These are phyloP conservation scores for Fusarium annulatum DNA, from an alignment of 2,329 filamentous ascomycete genomes.

Conservation along the genomic window DNA sequence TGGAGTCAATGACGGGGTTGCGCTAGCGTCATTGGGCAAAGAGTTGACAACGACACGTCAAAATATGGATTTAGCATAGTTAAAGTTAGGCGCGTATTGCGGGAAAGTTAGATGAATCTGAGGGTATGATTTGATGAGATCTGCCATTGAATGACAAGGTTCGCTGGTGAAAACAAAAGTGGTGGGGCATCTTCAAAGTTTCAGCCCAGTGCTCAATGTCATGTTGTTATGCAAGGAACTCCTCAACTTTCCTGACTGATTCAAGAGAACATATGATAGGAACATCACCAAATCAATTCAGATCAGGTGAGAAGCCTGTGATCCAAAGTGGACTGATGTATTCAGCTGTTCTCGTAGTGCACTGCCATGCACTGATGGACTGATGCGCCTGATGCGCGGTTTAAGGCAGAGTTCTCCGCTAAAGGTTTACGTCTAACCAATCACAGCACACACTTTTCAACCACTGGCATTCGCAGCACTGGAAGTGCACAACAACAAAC, in stretches of 20 bases:
- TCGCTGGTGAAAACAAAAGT: not conserved
- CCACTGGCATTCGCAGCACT: not conserved
- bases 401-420: not conserved
- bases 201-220: not conserved
- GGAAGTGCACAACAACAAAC: not conserved
- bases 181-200: not conserved
- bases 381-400: not conserved
- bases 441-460: not conserved
- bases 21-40: no score
- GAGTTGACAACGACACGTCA: accelerated
- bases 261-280: no score
- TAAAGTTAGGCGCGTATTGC: no score
- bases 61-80: accelerated
- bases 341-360: not conserved
- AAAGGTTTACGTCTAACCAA: accelerated
- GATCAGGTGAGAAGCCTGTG: not conserved
- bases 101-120: no score
- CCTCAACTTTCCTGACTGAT: accelerated
- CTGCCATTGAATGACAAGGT: not conserved
- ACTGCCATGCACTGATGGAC: not conserved
- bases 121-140: not conserved
- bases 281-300: accelerated
- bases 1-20: accelerated
- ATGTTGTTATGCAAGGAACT: no score
- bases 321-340: not conserved